phyloP scores from a whole-genome alignment of 2,329 filamentous ascomycete species.

The Hypoxylon sp. region DNA sequence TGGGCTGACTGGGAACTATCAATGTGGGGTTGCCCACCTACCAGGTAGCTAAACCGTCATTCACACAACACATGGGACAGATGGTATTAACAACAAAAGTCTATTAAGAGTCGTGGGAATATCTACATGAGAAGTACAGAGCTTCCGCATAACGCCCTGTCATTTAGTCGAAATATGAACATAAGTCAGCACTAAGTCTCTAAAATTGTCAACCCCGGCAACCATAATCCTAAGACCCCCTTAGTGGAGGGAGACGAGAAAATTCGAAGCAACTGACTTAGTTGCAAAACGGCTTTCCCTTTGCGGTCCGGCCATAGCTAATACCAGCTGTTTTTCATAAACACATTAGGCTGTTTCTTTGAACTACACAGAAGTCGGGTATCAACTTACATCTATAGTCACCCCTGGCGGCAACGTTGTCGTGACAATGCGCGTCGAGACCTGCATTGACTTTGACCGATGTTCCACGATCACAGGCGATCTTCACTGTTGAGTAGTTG shows the following conservation, averaged over 20 bases:
- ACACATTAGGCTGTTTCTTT: background rate
- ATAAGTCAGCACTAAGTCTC: background rate
- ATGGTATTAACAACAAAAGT: background rate
- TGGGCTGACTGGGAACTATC: too few species aligned
- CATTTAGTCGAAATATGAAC: background rate
- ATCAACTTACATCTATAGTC: slow-evolving; percentile 14
- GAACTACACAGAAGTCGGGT: background rate
- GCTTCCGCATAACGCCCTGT: background rate
- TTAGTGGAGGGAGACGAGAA: background rate
- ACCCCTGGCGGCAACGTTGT: slow-evolving; percentile 14
- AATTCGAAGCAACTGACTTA: background rate
- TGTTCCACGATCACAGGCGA: slow-evolving; percentile 2
- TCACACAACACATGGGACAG: too few species aligned
- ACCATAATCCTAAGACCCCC: background rate
- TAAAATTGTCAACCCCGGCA: too few species aligned
- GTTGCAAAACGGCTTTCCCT: slow-evolving; percentile 24
- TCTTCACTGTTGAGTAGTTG: slow-evolving; percentile 2
- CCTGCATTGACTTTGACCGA: slow-evolving; percentile 12
- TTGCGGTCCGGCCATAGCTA: slow-evolving; percentile 16
- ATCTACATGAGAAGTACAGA: background rate
- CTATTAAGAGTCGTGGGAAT: background rate
- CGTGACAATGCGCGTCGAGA: slow-evolving; percentile 5
- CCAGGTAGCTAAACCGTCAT: too few species aligned
- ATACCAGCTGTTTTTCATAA: background rate
- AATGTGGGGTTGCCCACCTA: too few species aligned